Base-by-base conservation (phyloP, 129 eudicot genomes). In the Deinandra increscens region DNA sequence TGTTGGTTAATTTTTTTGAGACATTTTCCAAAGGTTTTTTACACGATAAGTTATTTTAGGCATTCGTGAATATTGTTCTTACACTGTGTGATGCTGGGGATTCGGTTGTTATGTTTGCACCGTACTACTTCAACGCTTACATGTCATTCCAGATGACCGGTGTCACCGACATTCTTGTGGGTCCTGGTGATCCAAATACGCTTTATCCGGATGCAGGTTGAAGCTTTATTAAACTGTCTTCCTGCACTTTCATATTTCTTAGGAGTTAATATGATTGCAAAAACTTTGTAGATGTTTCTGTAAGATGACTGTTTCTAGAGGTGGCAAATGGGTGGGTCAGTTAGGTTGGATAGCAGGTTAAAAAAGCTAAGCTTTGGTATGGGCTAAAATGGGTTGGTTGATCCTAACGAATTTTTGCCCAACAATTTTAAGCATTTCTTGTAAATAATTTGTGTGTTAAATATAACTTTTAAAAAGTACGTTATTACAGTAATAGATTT, bases 121-220 rank as follows among this genome's bases (percentile, higher is more conserved):
- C 99, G 44, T 90, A 90, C 88, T 94, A 94, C 83, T 94, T 94
- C 96, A 94, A 94, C 75, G 85, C 99, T 29, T 90, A 90, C 91
- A 94, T 94, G 99, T 87, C 99, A 60, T 94, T 94, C 86, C 99
- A 94, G 78, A 94, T 94, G 99, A 90, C 99, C 29, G 99, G 97
- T 64, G 94, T 94, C 36, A 94, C 88, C 15, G 60, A 90, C 78
- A 94, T 94, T 80, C 82, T 89, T 56, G 94, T 94, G 64, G 99
- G 99, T 39, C 99, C 99, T n/a, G 96, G 99, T 73, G 79, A 84
- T 82, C 89, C 93, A 38, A 67, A 84, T 70, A 94, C 93, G 19
- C 96, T 94, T 68, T 81, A 87, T 75, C 99, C 99, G 8, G 97
- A 94, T 80, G 86, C 99, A 85, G 99, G 99, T 94, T 53, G 72